Evolutionary conservation across 2,329 filamentous ascomycete genomes (phyloP).

Genomic region (Karstenula rhodostoma): DNA sequence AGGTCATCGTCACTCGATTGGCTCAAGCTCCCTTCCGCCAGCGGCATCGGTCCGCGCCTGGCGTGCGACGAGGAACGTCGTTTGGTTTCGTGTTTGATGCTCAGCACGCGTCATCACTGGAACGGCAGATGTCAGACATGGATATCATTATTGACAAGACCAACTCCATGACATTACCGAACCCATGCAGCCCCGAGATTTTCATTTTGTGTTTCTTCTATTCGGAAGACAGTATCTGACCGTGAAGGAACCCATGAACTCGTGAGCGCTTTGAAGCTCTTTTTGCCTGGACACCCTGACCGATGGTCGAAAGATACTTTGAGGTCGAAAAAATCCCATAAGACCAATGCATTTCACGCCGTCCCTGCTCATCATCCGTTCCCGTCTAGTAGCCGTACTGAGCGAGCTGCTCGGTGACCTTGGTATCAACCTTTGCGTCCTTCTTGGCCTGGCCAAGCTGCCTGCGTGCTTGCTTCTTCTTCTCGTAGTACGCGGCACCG

Average conservation of each 20-base stretch:
- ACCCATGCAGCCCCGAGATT: constrained; percentile 46
- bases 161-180: constrained; percentile 45
- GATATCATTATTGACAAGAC: constrained; percentile 36
- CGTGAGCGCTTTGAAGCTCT: constrained; percentile 49
- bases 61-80: background rate
- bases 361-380: constrained; percentile 45
- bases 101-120: background rate
- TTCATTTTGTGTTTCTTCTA: constrained; percentile 52
- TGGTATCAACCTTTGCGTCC: constrained; percentile 84
- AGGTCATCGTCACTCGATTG: constrained; percentile 31
- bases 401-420: constrained; percentile 88
- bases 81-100: background rate
- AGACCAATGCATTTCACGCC: constrained; percentile 50
- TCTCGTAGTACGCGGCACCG: constrained; percentile 98
- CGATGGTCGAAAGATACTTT: constrained; percentile 48
- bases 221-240: constrained; percentile 49
- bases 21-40: background rate
- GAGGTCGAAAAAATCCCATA: constrained; percentile 49
- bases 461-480: constrained; percentile 96
- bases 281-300: constrained; percentile 50
- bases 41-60: constrained; percentile 1
- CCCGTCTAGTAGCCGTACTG: constrained; percentile 84
- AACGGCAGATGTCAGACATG: constrained; percentile 8
- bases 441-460: constrained; percentile 93
- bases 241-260: constrained; percentile 51